Base-by-base conservation (phyloP, 75 land plant species). In the Cunninghamia lanceolata region DNA sequence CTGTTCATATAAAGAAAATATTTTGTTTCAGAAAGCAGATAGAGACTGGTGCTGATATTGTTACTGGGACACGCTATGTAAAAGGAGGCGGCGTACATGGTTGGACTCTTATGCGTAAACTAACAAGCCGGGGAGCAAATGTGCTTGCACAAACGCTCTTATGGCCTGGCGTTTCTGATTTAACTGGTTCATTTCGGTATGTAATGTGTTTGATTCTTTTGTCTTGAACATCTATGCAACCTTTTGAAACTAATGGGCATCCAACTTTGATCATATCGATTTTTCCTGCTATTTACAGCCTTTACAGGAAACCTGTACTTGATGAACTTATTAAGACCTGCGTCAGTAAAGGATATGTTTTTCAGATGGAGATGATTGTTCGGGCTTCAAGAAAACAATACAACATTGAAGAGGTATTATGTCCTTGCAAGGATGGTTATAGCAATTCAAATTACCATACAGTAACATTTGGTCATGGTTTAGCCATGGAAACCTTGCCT, bases 281-380 rank as follows among this genome's bases (percentile, higher is more conserved):
- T 85, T 47, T 30, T 47, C 15, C 45, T 78, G 17, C 21, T 53
- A 13, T 86, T 80, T 86, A 71, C 89, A 98, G 99, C 89, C 93
- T 98, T 19, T 98, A 98, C 83, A 90, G 85, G 89, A 93, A 92
- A 87, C 81, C 90, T 68, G 95, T 93, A 42, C 91, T 98, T 83
- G 96, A 98, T 90, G 99, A 98, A 73, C 82, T 98, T 43, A 94
- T 96, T 19, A 91, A 82, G 47, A 89, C 91, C 1, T 92, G 93
- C 87, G 99, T 95, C 15, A 98, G 99, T 86, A 98, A 96, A 89
- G 99, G 99, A 43, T 98, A 98, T 89, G 99, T 95, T 30, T 98
- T 98, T 84, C 99, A 98, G 85, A 98, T 98, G 99, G 99, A 98
- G 87, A 96, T 98, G 86, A 98, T 98, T 92, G 99, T 98, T 40